A percentile compares a stretch with the other conserved stretches of the same genome.
phyloP scores from a whole-genome alignment of 208 protist species.

The Trypanosoma boissoni region DNA sequence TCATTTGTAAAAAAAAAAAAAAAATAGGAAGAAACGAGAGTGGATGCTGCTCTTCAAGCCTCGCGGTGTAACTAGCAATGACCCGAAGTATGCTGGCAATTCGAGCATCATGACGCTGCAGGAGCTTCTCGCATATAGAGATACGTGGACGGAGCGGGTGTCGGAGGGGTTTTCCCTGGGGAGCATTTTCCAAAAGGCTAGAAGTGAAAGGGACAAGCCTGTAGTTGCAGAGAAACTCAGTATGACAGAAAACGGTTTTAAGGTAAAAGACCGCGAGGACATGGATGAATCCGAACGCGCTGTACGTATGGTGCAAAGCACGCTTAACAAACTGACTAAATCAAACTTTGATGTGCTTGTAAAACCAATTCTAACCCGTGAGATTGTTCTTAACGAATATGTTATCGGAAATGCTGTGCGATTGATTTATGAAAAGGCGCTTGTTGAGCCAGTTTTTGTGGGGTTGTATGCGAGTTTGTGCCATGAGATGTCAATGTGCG shows the following conservation, averaged over 20 bases:
- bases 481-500: constrained; percentile 68
- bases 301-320: constrained; percentile 70
- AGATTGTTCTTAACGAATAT: constrained; percentile 65
- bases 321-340: constrained; percentile 87
- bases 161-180: constrained; percentile 71
- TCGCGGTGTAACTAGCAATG: constrained; percentile 39
- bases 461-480: constrained; percentile 81
- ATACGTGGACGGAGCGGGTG: constrained; percentile 65
- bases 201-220: constrained; percentile 59
- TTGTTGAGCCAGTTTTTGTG: constrained; percentile 87
- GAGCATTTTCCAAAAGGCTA: constrained; percentile 48
- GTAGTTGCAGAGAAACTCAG: constrained; percentile 69
- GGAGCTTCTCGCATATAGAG: constrained; percentile 78
- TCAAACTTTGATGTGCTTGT: constrained; percentile 79
- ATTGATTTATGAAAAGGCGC: constrained; percentile 86
- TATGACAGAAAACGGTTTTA: constrained; percentile 83
- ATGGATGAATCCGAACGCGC: constrained; percentile 70
- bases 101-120: constrained; percentile 74
- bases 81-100: constrained; percentile 62
- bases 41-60: constrained; percentile 70
- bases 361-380: constrained; percentile 51
- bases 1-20: no score
- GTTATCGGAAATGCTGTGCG: constrained; percentile 68
- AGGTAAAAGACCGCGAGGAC: constrained; percentile 56
- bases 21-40: neutral